Evolutionary conservation across 441 rosid species (phyloP).

Genomic region (Capsella rubella): DNA sequence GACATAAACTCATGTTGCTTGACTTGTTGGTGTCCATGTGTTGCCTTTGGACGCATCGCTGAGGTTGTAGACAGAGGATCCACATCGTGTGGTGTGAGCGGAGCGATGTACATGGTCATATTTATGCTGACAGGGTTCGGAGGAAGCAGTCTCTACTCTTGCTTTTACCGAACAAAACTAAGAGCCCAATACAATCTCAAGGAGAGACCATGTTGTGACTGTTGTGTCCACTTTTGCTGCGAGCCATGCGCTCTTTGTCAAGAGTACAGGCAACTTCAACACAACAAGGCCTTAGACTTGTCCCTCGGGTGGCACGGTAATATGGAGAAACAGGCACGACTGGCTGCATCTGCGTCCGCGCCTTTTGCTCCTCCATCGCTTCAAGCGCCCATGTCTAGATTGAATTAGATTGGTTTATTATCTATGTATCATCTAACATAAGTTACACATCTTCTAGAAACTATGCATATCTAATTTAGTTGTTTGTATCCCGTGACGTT

Average conservation of each 20-base stretch:
- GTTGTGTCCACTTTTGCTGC: constrained; percentile 59
- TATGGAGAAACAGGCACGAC: constrained; percentile 58
- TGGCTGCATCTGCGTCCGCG: constrained; percentile 42
- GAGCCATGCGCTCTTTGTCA: constrained; percentile 68
- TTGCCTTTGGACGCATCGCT: constrained; percentile 70
- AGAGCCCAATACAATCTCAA: constrained; percentile 56
- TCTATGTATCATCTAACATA: background rate
- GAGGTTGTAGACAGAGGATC: constrained; percentile 69
- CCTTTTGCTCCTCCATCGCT: constrained; percentile 50
- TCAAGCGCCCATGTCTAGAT: constrained; percentile 62
- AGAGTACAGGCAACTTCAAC: constrained; percentile 64
- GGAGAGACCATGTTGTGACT: constrained; percentile 58
- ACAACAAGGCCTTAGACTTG: constrained; percentile 51
- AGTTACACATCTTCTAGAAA: background rate
- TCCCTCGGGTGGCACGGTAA: constrained; percentile 81
- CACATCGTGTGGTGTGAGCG: constrained; percentile 57
- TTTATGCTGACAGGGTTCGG: constrained; percentile 51
- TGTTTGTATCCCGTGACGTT: background rate
- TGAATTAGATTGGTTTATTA: constrained; percentile 29
- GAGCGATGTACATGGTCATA: constrained; percentile 55
- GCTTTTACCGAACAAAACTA: constrained; percentile 63
- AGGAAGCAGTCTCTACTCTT: constrained; percentile 60
- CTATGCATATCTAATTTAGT: constrained; percentile 1
- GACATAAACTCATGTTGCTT: constrained; percentile 57
- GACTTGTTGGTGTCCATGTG: constrained; percentile 74